Percentiles rank a stretch among this genome's conserved stretches.
These are phyloP conservation scores for Thymus mandschuricus DNA, from an alignment of 257 asterid species.

Conservation along the genomic window DNA sequence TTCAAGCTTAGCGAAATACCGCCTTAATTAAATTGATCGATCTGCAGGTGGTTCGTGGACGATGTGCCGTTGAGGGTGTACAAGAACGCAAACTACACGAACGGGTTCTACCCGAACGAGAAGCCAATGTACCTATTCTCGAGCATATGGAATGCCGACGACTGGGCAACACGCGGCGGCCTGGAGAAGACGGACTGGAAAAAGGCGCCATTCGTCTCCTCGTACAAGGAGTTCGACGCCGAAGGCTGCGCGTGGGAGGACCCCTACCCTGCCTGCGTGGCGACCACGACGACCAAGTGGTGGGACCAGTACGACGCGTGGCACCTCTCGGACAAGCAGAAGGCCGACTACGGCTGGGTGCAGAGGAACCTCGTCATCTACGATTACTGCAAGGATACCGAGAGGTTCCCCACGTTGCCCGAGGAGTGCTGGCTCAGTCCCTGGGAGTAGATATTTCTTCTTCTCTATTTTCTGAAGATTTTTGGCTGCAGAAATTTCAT, in stretches of 20 bases:
- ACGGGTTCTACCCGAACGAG: conserved; percentile 81
- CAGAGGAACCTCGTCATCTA: conserved; percentile 85
- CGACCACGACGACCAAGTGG: conserved; percentile 83
- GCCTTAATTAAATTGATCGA: too few relatives aligned
- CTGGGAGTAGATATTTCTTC: conserved; percentile 36
- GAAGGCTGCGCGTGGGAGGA: conserved; percentile 93
- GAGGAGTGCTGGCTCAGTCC: conserved; percentile 87
- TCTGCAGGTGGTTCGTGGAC: conserved; percentile 73
- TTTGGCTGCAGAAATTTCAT: too few relatives aligned
- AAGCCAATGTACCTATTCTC: conserved; percentile 94
- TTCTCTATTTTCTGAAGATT: too few relatives aligned
- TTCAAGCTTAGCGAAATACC: too few relatives aligned
- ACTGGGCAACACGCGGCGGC: conserved; percentile 98
- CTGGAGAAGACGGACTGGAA: conserved; percentile 94
- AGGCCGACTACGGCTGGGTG: conserved; percentile 82
- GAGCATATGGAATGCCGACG: conserved; percentile 97
- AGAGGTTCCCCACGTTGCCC: conserved; percentile 65
- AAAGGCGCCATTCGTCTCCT: conserved; percentile 84
- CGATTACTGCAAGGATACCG: conserved; percentile 74
- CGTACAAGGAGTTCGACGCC: conserved; percentile 71
- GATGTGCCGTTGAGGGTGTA: conserved; percentile 71
- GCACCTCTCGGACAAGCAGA: conserved; percentile 70
- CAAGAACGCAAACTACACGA: conserved; percentile 89
- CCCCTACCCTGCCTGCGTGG: conserved; percentile 80
- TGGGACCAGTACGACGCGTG: conserved; percentile 92